Percentiles rank a stretch among this genome's conserved stretches.
These are phyloP conservation scores for Silene vulgaris DNA, from an alignment of 179 eudicot species.

Conservation along the genomic window DNA sequence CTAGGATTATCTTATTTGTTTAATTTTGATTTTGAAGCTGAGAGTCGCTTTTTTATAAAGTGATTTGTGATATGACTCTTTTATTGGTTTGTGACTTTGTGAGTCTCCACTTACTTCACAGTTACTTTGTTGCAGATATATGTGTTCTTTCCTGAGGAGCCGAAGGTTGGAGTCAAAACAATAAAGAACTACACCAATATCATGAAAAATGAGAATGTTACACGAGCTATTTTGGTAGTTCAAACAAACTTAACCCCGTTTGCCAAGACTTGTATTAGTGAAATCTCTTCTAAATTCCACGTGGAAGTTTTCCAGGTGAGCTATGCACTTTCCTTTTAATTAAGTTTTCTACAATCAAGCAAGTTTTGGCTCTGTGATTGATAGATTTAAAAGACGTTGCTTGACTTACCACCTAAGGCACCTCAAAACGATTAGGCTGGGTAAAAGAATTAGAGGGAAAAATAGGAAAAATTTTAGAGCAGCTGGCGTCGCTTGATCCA, in stretches of 20 bases:
- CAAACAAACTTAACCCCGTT: constrained; percentile 77
- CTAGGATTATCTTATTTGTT: background rate
- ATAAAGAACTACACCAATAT: constrained; percentile 64
- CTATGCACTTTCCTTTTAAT: background rate
- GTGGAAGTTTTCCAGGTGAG: constrained; percentile 87
- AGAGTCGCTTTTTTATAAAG: background rate
- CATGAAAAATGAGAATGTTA: constrained; percentile 80
- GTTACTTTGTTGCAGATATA: constrained; percentile 44
- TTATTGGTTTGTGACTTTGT: no score
- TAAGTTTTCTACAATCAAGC: background rate
- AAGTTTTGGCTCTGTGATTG: background rate
- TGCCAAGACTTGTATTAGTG: constrained; percentile 66
- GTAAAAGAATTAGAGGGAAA: no score
- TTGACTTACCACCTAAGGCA: no score
- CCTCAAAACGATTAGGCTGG: no score
- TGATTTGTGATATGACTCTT: background rate
- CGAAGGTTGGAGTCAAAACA: constrained; percentile 83
- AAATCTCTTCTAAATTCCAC: constrained; percentile 62
- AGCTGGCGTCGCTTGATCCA: no score
- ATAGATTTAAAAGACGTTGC: background rate
- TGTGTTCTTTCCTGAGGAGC: constrained; percentile 80
- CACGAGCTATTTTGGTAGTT: constrained; percentile 74
- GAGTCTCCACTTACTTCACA: background rate
- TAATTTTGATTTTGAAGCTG: background rate
- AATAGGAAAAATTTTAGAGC: no score